These are phyloP conservation scores for Hylodesmum podocarpum DNA, from an alignment of 306 rosid species.

Conservation along the genomic window DNA sequence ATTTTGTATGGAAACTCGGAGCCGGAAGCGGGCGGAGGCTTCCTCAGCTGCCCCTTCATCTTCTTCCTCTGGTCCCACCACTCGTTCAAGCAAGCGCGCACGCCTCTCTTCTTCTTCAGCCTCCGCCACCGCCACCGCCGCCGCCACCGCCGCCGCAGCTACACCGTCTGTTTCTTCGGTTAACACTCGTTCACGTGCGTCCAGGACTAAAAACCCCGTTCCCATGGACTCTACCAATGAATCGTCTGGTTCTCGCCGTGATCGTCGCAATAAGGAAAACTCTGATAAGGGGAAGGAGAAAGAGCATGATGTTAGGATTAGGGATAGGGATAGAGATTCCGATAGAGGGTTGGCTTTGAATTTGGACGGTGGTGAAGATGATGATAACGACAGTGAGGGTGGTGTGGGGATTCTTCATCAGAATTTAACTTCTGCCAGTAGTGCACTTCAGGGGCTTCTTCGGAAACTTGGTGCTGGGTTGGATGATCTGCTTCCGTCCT, in stretches of 20 bases:
- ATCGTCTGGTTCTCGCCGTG: constrained; percentile 87
- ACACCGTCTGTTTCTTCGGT: constrained; percentile 35
- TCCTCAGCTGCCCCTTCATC: constrained; percentile 99
- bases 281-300: constrained; percentile 89
- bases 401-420: constrained; percentile 75
- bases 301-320: constrained; percentile 68
- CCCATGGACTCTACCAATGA: constrained; percentile 83
- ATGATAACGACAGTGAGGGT: constrained; percentile 87
- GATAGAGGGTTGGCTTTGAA: constrained; percentile 67
- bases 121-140: constrained; percentile 13
- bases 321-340: constrained; percentile 73
- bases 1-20: constrained; percentile 99
- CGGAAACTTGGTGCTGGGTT: constrained; percentile 95
- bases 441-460: constrained; percentile 97
- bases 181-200: constrained; percentile 75
- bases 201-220: constrained; percentile 43
- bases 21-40: constrained; percentile 99
- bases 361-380: constrained; percentile 64
- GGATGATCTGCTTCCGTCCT: constrained; percentile 83
- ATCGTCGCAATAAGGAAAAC: constrained; percentile 67
- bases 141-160: too few relatives aligned
- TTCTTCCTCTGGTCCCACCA: constrained; percentile 71
- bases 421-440: constrained; percentile 89
- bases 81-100: constrained; percentile 79
- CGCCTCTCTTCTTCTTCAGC: constrained; percentile 52